These are phyloP conservation scores for Colletotrichum destructivum DNA, from an alignment of 2,329 filamentous ascomycete species.

Conservation along the genomic window DNA sequence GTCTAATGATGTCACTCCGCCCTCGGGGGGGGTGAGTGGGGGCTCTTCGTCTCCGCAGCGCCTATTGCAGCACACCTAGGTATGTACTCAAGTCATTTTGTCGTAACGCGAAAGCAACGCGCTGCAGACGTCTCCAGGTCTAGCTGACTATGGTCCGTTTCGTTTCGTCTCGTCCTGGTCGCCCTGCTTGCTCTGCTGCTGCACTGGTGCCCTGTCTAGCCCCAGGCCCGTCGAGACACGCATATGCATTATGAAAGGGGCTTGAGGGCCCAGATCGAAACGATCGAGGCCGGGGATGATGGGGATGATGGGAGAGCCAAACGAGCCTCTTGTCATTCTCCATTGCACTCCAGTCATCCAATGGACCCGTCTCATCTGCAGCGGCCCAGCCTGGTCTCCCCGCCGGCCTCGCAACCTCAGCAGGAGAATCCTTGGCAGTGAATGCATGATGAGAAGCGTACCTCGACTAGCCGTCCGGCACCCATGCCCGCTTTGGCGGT, in stretches of 20 bases:
- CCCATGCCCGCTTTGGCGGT: constrained; percentile 35
- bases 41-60: constrained; percentile 6
- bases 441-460: constrained; percentile 10
- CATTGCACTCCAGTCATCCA: not conserved
- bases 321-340: not conserved
- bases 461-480: constrained; percentile 1
- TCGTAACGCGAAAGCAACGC: constrained; percentile 13
- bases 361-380: constrained; percentile 25
- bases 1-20: constrained; percentile 38
- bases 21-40: constrained; percentile 2
- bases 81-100: constrained; percentile 17
- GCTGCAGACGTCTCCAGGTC: constrained; percentile 2
- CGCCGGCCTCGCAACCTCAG: constrained; percentile 9
- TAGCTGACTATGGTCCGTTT: not conserved
- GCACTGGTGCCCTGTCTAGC: constrained; percentile 19
- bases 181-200: not conserved
- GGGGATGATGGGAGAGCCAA: constrained; percentile 11
- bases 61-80: not conserved
- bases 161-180: constrained; percentile 10
- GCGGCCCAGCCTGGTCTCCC: constrained; percentile 7
- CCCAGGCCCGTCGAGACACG: constrained; percentile 30
- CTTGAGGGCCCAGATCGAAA: constrained; percentile 36
- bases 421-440: not conserved
- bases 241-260: constrained; percentile 40
- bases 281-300: constrained; percentile 31